Base-by-base conservation (phyloP, 1,139 yeast species). In the Nakaseomyces bracarensis region DNA sequence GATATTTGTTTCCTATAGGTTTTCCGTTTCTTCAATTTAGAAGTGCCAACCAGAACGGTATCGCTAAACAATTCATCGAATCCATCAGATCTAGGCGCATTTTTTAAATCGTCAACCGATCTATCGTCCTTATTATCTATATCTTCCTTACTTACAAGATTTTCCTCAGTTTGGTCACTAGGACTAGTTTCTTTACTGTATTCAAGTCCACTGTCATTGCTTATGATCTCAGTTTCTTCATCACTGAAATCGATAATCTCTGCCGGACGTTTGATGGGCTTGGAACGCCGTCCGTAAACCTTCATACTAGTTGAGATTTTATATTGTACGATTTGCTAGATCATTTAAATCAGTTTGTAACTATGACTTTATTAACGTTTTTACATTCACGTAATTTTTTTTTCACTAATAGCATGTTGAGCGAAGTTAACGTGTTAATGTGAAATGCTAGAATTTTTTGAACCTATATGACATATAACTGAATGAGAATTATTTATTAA, bases 11-110 rank as follows among this genome's bases (percentile, higher is more conserved):
- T 33, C n/a, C 27, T 21, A 4, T 33, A 33, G 3, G 36, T 33
- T 33, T 33, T 33, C 26, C 36, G 20, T 21, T 20, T 33, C 36
- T 33, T 33, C 21, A 6, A 13, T 18, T 33, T 33, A n/a, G 13
- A 26, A 20, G 16, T 7, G 4, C 14, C 8, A 18, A 8, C 22
- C 3, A 3, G 8, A 30, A 10, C 18, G 14, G 11, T 18, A 7
- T 19, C 34, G 3, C 34, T 22, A 30, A 30, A 30, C 22, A 30
- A 11, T 1, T 30, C 34, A 18, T 30, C 34, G 13, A 30, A 30
- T 6, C 22, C 34, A 11, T 30, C 34, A 18, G 22, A 30, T 7
- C 11, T 16, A 8, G 22, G 34, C 4, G 4, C 6, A 8, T 6
- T 18, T 18, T 30, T 22, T 7, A 22, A 22, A 22, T 10, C 10